A percentile compares a stretch with the other conserved stretches of the same genome.
Conservation (phyloP, 2,329 filamentous ascomycete genomes). For the Aspergillaceae sp. region DNA sequence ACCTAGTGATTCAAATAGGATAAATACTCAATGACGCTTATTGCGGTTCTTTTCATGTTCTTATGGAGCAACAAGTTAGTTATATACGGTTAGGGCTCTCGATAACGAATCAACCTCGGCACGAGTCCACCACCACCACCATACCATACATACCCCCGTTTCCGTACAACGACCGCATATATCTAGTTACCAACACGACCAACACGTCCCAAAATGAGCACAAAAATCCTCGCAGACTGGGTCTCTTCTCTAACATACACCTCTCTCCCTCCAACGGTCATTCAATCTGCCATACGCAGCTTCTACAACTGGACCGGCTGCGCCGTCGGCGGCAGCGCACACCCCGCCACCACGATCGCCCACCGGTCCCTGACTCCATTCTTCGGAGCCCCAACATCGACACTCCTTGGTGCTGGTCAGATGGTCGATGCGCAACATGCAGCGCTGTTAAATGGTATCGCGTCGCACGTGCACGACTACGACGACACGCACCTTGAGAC, state of each 20-base stretch:
- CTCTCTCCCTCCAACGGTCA: slow-evolving; percentile 34
- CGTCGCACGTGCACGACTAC: slow-evolving; percentile 49
- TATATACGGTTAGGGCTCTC: too few species aligned
- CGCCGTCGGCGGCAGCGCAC: slow-evolving; percentile 43
- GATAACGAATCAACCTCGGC: too few species aligned
- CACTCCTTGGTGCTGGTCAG: slow-evolving; percentile 23
- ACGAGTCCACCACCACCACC: too few species aligned
- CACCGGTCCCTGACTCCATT: slow-evolving; percentile 29
- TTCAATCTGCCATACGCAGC: slow-evolving; percentile 38
- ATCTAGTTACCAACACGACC: too few species aligned
- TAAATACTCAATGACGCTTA: too few species aligned
- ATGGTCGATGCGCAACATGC: slow-evolving; percentile 41
- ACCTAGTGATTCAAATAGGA: too few species aligned
- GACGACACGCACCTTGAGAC: slow-evolving; percentile 50
- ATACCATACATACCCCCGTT: too few species aligned
- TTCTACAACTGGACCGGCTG: slow-evolving; percentile 50
- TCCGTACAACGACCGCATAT: too few species aligned
- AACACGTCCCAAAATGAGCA: background rate
- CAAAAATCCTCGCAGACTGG: slow-evolving; percentile 33
- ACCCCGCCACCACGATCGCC: slow-evolving; percentile 38
- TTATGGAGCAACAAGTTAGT: too few species aligned
- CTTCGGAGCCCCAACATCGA: slow-evolving; percentile 30
- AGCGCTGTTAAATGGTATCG: slow-evolving; percentile 47
- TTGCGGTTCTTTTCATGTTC: too few species aligned
- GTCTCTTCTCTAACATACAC: slow-evolving; percentile 34